These are phyloP conservation scores for Acanthamoeba lenticulata DNA, from an alignment of 208 protist genomes.

Conservation along the genomic window DNA sequence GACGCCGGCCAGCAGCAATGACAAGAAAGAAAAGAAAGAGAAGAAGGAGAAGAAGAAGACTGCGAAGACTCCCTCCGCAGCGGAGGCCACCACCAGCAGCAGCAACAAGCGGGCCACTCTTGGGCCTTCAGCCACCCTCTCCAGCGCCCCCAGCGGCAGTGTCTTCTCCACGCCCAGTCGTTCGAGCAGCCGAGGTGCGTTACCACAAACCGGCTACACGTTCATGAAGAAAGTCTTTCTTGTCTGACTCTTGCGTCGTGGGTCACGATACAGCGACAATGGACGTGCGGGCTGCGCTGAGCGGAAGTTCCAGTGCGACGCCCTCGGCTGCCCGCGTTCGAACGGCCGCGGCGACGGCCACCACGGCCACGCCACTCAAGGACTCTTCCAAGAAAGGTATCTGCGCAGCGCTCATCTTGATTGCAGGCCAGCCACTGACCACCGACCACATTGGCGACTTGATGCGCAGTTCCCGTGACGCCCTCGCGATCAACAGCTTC, in stretches of 20 bases:
- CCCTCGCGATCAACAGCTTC: neutral
- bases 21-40: too few species aligned
- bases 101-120: neutral
- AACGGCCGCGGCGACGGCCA: neutral
- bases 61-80: neutral
- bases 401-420: neutral
- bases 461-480: neutral
- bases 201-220: too few species aligned
- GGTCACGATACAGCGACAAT: neutral
- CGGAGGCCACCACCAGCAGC: neutral
- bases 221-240: too few species aligned
- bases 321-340: neutral
- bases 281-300: neutral
- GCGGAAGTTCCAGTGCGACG: neutral
- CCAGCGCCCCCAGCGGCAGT: too few species aligned
- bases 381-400: neutral
- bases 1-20: too few species aligned
- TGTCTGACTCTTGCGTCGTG: neutral
- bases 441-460: too few species aligned
- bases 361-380: neutral
- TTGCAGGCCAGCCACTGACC: neutral
- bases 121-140: too few species aligned
- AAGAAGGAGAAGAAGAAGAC: too few species aligned
- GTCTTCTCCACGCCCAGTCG: neutral
- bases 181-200: neutral